Evolutionary conservation across 495 filamentous ascomycete species (phyloP), one percentile per base, ranked within the genome.

Genomic region (Talaromyces wortmannii): DNA sequence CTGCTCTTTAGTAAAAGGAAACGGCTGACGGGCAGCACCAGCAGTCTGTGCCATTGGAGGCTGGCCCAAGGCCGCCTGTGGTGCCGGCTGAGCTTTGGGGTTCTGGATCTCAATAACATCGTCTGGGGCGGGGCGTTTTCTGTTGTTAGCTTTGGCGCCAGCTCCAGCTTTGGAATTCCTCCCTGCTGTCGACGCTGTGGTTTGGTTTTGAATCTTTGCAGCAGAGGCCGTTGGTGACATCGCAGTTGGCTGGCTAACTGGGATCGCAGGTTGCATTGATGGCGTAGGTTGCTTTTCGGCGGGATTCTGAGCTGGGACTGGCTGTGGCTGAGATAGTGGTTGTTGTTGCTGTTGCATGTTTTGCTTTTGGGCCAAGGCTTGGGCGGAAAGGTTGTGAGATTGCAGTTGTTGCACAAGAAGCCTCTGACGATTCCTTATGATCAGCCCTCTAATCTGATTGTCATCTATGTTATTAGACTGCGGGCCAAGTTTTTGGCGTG

Each of bases 71-170:
- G 50, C 32, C 13, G 68, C 64, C 46, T 71, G 66, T 29, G 57
- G 45, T 18, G 49, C 52, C 36, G 61, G 60, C 45, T 75, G 74
- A 51, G 33, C 43, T 58, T 69, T 71, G 63, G 80, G 73, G 52
- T 76, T 77, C 29, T 74, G 74, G 23, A 76, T 69, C 56, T 88
- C 87, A 13, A 74, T 65, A 7, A 77, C 62, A 62, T 91, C 87
- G 55, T 91, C 88, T 43, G 76, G 77, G 54, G 71, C 79, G 7
- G 80, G 63, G 52, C 85, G 80, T 67, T 89, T 89, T 59, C 74
- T 77, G 31, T 64, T 36, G 71, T 61, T 31, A 60, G 67, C 60
- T 66, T 78, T 69, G 7, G 57, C 52, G 49, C 64, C 17, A 53
- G 65, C 50, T 43, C 50, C 31, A 5, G 51, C 62, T 48, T 70